Base-by-base conservation (phyloP, 768 basidiomycete genomes). In the Gymnopilus dilepis region DNA sequence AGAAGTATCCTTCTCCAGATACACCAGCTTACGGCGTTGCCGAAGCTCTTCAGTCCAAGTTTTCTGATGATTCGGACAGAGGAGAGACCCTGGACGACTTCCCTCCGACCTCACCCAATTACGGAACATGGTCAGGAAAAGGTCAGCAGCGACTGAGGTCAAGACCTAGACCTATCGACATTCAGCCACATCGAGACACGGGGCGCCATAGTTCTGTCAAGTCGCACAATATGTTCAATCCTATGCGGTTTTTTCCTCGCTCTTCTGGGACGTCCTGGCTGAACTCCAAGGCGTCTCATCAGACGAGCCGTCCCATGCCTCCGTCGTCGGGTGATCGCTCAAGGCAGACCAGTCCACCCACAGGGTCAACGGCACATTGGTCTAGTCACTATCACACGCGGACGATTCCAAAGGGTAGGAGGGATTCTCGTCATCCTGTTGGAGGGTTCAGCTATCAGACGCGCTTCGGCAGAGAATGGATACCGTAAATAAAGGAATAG, bases 241-340 rank as follows among this genome's bases (percentile, higher is more conserved):
- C 70, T 21, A 62, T 62, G 63, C 67, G 69, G 1, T 69, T 72
- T 45, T 70, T 72, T 47, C 71, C 71, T 38, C 67, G 70, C 11
- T 69, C 71, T 11, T 65, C 67, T 40, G 71, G 71, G 11, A 58
- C 63, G 13, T 70, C 69, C 1, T 72, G 71, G 71, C 55, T 72
- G 56, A 72, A 65, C 45, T 41, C 64, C 11, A 72, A 68, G 51
- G 15, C 59, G 53, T 62, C 62, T 21, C 33, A 61, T 40, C 43
- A 42, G 13, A 40, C 47, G 2, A 54, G 51, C 24, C 43, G 53
- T 38, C 58, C 42, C 5, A 21, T 55, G 24, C 45, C 59, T 6
- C 28, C 62, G 1, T 50, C 63, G 4, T 37, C 59, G 9, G 55
- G 41, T 52, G 40, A 37, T 17, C 58, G 50, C n/a, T 38, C 41